phyloP scores from a whole-genome alignment of 208 protist species.

The Novymonas esmeraldas region DNA sequence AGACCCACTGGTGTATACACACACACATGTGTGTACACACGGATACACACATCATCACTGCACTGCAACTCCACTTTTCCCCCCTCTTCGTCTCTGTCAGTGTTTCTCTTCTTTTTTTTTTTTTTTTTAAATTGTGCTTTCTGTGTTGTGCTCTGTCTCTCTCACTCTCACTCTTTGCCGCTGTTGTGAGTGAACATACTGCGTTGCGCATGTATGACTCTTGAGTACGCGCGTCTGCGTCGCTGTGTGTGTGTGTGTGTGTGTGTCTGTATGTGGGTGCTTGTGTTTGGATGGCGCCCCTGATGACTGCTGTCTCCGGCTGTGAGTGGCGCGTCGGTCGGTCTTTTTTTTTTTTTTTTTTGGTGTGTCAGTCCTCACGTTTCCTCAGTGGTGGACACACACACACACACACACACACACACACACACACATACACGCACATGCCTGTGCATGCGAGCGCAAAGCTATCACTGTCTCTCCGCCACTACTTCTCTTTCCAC shows the following conservation, averaged over 20 bases:
- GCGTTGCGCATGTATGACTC: no score
- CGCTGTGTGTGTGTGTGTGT: background rate
- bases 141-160: background rate
- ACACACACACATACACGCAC: conserved; percentile 8
- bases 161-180: background rate
- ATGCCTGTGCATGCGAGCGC: background rate
- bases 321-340: no score
- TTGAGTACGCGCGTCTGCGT: no score
- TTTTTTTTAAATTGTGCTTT: conserved; percentile 4
- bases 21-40: background rate
- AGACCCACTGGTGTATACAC: background rate
- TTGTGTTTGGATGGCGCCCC: no score
- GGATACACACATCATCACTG: background rate
- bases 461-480: background rate
- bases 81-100: background rate
- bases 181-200: no score
- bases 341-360: background rate
- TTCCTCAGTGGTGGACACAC: background rate
- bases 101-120: conserved; percentile 15
- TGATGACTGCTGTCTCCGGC: no score
- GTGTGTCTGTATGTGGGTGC: background rate
- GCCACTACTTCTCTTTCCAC: background rate
- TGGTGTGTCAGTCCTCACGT: background rate
- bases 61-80: background rate
- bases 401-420: conserved; percentile 7